phyloP scores from a whole-genome alignment of 495 filamentous ascomycete genomes.

The Chlorociboria aeruginascens region DNA sequence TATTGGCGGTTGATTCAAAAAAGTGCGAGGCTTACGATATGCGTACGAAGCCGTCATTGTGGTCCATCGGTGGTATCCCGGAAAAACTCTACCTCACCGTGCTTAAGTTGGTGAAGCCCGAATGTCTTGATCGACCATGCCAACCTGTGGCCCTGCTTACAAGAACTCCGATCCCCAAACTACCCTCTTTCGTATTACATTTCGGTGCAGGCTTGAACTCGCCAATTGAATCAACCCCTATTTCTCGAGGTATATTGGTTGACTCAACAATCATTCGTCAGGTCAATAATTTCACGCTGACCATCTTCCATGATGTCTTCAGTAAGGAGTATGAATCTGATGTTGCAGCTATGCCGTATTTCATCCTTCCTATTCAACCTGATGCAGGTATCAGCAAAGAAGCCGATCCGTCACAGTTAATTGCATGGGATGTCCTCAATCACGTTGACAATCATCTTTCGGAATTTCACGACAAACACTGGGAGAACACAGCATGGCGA shows the following conservation, averaged over 20 bases:
- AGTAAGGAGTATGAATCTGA: constrained; percentile 68
- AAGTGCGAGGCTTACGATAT: constrained; percentile 63
- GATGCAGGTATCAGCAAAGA: constrained; percentile 4
- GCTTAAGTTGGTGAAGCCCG: constrained; percentile 44
- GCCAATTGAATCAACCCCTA: constrained; percentile 7
- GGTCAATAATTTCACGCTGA: constrained; percentile 59
- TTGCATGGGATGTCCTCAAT: constrained; percentile 57
- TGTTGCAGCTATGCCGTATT: constrained; percentile 63
- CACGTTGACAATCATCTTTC: constrained; percentile 35
- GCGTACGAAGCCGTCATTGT: constrained; percentile 67
- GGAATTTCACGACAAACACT: constrained; percentile 39
- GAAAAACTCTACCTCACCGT: constrained; percentile 50
- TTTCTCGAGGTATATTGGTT: constrained; percentile 28
- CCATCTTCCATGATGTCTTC: constrained; percentile 76
- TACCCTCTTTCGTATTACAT: constrained; percentile 62
- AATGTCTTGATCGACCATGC: constrained; percentile 46
- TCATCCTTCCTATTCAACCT: constrained; percentile 54
- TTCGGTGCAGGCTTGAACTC: constrained; percentile 43
- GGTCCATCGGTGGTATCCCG: constrained; percentile 44
- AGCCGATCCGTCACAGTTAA: constrained; percentile 23
- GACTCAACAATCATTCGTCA: constrained; percentile 28
- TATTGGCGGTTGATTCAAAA: constrained; percentile 69
- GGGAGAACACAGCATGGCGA: constrained; percentile 14
- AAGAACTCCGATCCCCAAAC: constrained; percentile 45
- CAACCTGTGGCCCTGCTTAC: constrained; percentile 63